These are phyloP conservation scores for Bisporella sp. DNA, from an alignment of 2,329 filamentous ascomycete species.

Conservation along the genomic window DNA sequence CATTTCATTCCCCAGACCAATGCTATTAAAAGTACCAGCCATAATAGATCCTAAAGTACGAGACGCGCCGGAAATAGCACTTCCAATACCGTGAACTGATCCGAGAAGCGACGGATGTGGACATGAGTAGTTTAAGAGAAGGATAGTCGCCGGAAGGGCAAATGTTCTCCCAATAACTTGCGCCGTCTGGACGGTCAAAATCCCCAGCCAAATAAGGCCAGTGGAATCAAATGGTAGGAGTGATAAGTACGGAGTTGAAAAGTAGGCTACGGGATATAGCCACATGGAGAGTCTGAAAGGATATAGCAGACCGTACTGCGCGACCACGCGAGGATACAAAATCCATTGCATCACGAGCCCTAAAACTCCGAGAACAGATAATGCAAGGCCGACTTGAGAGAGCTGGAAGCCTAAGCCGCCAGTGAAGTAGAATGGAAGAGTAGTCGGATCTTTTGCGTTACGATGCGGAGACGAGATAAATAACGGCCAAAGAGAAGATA, in stretches of 20 bases:
- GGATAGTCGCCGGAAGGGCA: conserved; percentile 49
- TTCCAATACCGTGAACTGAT: conserved; percentile 52
- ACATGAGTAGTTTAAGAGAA: conserved; percentile 53
- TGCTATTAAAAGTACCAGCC: conserved; percentile 45
- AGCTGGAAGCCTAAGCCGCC: conserved; percentile 64
- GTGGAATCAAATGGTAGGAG: conserved; percentile 31
- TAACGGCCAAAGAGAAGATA: conserved; percentile 43
- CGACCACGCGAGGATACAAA: conserved; percentile 59
- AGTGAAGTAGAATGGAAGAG: conserved; percentile 37
- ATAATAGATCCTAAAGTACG: conserved; percentile 49
- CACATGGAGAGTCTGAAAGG: conserved; percentile 60
- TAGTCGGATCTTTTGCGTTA: not conserved
- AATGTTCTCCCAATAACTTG: conserved; percentile 55
- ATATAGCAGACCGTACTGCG: conserved; percentile 55
- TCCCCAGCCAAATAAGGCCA: conserved; percentile 52
- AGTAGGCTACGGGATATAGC: conserved; percentile 62
- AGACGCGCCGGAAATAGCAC: conserved; percentile 45
- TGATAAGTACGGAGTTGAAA: conserved; percentile 59
- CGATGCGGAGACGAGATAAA: conserved; percentile 52
- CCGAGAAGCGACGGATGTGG: conserved; percentile 49
- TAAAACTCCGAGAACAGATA: conserved; percentile 61
- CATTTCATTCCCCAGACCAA: conserved; percentile 44
- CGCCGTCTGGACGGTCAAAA: conserved; percentile 44
- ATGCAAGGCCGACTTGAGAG: conserved; percentile 59
- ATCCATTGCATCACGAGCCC: conserved; percentile 63